Conservation (phyloP, 108 stramenopile species). For the Aurantiochytrium sp. region DNA sequence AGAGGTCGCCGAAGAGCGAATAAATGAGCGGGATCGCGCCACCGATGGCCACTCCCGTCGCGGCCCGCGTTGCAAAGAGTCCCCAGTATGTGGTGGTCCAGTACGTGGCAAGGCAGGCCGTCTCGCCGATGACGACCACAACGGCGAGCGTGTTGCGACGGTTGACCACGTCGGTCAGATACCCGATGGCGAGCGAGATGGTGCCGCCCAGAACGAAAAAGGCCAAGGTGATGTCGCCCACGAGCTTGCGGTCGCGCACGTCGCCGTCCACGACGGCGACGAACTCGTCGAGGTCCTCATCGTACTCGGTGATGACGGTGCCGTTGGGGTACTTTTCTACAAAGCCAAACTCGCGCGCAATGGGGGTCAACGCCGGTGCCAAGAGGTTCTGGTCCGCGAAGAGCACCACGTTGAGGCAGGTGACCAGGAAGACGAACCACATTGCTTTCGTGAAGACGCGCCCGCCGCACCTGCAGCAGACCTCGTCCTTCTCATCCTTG, state of each 20-base stretch:
- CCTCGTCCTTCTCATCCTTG: no score
- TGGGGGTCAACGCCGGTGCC: background rate
- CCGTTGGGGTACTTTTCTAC: background rate
- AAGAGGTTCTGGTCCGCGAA: background rate
- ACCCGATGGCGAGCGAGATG: background rate
- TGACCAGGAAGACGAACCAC: no score
- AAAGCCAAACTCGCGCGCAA: background rate
- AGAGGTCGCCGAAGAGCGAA: background rate
- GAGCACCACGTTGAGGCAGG: background rate
- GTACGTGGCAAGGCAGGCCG: background rate
- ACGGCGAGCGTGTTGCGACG: background rate
- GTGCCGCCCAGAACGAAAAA: background rate
- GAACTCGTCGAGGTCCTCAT: background rate
- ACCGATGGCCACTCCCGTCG: background rate
- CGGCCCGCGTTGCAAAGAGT: background rate
- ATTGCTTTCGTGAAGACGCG: no score
- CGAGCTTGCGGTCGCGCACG: background rate
- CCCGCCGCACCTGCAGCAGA: no score
- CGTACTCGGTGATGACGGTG: background rate
- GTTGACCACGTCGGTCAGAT: background rate
- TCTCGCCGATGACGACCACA: background rate
- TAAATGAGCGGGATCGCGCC: background rate
- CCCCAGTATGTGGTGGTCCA: background rate
- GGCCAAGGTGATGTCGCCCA: background rate
- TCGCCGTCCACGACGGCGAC: background rate